Percentiles rank a stretch among this genome's conserved stretches.
phyloP scores from a whole-genome alignment of 768 basidiomycete species.

The Kwoniella shandongensis region DNA sequence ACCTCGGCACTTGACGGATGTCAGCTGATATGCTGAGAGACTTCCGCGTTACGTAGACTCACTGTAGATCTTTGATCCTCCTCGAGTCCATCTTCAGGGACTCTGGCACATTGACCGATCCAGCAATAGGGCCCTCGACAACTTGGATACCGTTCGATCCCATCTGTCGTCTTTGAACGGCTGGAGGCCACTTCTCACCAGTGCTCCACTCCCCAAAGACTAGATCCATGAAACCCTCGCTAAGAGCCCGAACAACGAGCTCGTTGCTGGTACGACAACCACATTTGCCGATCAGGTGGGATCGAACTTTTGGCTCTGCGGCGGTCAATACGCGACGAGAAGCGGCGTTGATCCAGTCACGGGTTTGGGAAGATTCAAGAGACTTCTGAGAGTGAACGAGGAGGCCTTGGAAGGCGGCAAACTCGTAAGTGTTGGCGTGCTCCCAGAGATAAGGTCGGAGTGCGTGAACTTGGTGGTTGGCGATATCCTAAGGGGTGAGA shows the following conservation, averaged over 20 bases:
- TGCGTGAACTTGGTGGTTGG: conserved; percentile 90
- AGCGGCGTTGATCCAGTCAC: conserved; percentile 67
- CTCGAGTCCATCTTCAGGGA: conserved; percentile 39
- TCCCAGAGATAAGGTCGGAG: conserved; percentile 86
- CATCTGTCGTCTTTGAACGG: conserved; percentile 45
- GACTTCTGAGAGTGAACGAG: conserved; percentile 33
- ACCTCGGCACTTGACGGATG: conserved; percentile 69
- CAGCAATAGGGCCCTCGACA: conserved; percentile 29
- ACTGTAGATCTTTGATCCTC: conserved; percentile 34
- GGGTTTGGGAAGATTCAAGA: conserved; percentile 56
- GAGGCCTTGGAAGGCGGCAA: conserved; percentile 68
- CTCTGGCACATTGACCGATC: conserved; percentile 46
- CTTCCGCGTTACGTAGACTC: conserved; percentile 18
- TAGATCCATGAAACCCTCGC: conserved; percentile 57
- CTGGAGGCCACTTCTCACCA: conserved; percentile 41
- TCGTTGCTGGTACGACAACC: conserved; percentile 46
- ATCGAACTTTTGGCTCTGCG: conserved; percentile 29
- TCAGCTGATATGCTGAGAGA: conserved; percentile 62
- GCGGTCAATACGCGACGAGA: conserved; percentile 20
- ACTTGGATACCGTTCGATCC: conserved; percentile 32
- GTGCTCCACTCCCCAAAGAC: conserved; percentile 59
- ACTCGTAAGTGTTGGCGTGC: conserved; percentile 75
- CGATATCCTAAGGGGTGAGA: conserved; percentile 72
- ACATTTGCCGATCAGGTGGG: conserved; percentile 57
- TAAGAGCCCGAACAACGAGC: conserved; percentile 32